phyloP scores from a whole-genome alignment of 257 asterid genomes.

The Solanum clarkiae region DNA sequence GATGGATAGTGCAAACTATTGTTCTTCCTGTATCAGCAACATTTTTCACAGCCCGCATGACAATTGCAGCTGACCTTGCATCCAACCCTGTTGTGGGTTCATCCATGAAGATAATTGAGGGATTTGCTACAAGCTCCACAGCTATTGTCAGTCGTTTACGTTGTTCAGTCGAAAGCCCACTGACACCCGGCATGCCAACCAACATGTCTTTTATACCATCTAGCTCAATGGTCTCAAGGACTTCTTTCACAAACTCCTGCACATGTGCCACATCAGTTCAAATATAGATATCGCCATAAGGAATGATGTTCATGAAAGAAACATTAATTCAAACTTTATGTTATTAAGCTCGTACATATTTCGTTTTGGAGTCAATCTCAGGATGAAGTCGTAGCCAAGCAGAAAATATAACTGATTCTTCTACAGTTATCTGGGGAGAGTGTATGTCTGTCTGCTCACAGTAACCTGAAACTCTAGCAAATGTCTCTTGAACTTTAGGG shows the following conservation, averaged over 20 bases:
- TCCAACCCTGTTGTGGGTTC: slow-evolving; percentile 58
- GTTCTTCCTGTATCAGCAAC: slow-evolving; percentile 49
- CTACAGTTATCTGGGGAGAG: slow-evolving; percentile 44
- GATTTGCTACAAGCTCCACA: slow-evolving; percentile 56
- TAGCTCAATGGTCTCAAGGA: slow-evolving; percentile 47
- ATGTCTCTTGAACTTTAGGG: slow-evolving; percentile 44
- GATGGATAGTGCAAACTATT: slow-evolving; percentile 54
- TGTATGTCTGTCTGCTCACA: slow-evolving; percentile 50
- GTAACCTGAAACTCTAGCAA: slow-evolving; percentile 43
- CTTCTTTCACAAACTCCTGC: slow-evolving; percentile 49
- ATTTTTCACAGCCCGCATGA: slow-evolving; percentile 47
- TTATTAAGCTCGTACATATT: slow-evolving; percentile 15
- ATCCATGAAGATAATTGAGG: slow-evolving; percentile 46
- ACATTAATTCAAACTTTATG: neutral
- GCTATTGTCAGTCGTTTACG: slow-evolving; percentile 46
- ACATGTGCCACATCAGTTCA: neutral
- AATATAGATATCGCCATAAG: neutral
- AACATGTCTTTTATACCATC: slow-evolving; percentile 29
- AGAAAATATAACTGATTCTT: slow-evolving; percentile 43
- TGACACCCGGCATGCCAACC: slow-evolving; percentile 41
- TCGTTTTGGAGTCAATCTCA: slow-evolving; percentile 23
- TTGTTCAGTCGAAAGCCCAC: slow-evolving; percentile 50
- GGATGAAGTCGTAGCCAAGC: slow-evolving; percentile 57
- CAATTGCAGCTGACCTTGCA: slow-evolving; percentile 57
- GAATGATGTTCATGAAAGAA: neutral